Percentiles rank a stretch among this genome's conserved stretches.
These are phyloP conservation scores for Glycyrrhiza uralensis DNA, from an alignment of 306 rosid species.

Conservation along the genomic window DNA sequence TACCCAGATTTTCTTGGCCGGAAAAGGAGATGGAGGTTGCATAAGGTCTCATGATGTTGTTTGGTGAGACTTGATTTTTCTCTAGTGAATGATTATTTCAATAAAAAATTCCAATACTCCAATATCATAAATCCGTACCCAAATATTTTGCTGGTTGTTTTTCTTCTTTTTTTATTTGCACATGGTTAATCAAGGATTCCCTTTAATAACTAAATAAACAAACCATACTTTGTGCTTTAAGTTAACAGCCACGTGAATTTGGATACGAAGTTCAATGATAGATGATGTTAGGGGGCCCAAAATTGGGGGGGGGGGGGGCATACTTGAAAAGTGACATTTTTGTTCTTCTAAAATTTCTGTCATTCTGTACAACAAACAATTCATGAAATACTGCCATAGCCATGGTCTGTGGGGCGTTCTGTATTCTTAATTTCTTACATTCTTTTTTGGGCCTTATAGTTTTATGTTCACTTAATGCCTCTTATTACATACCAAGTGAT, in stretches of 20 bases:
- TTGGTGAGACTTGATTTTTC: neutral
- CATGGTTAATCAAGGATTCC: neutral
- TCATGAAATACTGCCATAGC: neutral
- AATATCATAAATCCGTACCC: too few species aligned
- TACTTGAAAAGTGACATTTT: neutral
- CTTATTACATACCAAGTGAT: neutral
- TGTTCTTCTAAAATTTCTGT: neutral
- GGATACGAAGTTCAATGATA: neutral
- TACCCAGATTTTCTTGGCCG: neutral
- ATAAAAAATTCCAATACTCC: neutral
- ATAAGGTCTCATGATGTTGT: neutral
- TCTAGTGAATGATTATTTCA: neutral
- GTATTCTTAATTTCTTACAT: neutral
- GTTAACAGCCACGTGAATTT: too few species aligned
- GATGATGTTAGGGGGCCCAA: neutral
- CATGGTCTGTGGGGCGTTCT: neutral
- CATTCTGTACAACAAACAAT: neutral
- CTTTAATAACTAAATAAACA: neutral
- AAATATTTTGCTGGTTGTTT: neutral
- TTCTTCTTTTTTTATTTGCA: too few species aligned
- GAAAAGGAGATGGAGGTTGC: neutral
- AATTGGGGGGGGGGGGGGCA: too few species aligned
- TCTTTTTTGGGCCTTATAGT: neutral
- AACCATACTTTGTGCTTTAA: neutral
- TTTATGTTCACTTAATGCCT: conserved; percentile 5